Conservation (phyloP, 441 rosid species). For the Croton laevigatus region DNA sequence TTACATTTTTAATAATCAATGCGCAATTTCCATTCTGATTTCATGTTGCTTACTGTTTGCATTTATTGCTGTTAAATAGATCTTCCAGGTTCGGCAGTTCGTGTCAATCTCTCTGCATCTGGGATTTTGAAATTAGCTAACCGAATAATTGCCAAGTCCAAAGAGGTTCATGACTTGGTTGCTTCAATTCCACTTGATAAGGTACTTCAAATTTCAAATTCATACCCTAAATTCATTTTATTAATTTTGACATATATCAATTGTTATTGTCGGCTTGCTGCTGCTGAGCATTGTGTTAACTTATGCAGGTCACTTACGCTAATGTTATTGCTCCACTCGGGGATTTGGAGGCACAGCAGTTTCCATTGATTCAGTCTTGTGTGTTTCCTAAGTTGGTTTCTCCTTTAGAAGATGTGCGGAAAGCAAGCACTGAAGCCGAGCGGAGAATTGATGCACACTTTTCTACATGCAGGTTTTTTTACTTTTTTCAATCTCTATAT, state of each 20-base stretch:
- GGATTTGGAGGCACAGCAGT: conserved; percentile 68
- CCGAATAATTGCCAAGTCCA: conserved; percentile 60
- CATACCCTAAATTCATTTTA: background rate
- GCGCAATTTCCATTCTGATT: background rate
- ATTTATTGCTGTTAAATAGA: conserved; percentile 34
- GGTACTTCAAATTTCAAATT: conserved; percentile 32
- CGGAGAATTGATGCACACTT: conserved; percentile 61
- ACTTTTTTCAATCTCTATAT: background rate
- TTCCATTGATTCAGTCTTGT: conserved; percentile 67
- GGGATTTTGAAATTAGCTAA: conserved; percentile 73
- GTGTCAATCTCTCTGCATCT: conserved; percentile 55
- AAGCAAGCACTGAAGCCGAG: conserved; percentile 85
- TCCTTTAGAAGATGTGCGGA: conserved; percentile 52
- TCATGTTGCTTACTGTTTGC: background rate
- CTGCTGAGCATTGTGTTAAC: conserved; percentile 3
- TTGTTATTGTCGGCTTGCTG: background rate
- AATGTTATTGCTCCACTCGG: conserved; percentile 67
- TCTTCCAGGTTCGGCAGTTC: conserved; percentile 68
- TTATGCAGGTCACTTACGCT: conserved; percentile 61
- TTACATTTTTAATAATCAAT: background rate
- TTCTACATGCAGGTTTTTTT: conserved; percentile 62
- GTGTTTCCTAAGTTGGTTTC: conserved; percentile 77
- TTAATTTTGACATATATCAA: background rate
- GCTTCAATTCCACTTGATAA: conserved; percentile 78
- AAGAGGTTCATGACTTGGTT: conserved; percentile 61